Percentiles rank a stretch among this genome's conserved stretches.
phyloP scores from a whole-genome alignment of 257 asterid species.

The Euphrasia confusa region DNA sequence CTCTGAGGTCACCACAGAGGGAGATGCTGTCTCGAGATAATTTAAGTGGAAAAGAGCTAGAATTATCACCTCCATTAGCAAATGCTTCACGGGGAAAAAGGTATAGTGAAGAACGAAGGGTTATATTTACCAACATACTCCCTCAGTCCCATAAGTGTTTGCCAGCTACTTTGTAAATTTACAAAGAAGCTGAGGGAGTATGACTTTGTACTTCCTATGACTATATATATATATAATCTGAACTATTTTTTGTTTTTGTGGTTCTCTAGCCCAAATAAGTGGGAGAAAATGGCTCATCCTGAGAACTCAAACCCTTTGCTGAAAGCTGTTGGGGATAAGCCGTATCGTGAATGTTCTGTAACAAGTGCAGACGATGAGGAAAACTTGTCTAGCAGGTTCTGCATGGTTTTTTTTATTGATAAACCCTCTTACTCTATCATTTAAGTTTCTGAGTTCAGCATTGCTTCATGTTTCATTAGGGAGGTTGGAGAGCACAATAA shows the following conservation, averaged over 20 bases:
- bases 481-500: slow-evolving; percentile 32
- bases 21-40: slow-evolving; percentile 39
- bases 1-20: slow-evolving; percentile 63
- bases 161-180: no score
- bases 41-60: slow-evolving; percentile 34
- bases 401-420: slow-evolving; percentile 7
- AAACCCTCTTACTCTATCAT: slow-evolving; percentile 17
- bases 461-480: slow-evolving; percentile 33
- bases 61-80: slow-evolving; percentile 41
- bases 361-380: slow-evolving; percentile 36
- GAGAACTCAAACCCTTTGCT: slow-evolving; percentile 36
- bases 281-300: slow-evolving; percentile 33
- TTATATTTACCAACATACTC: not conserved
- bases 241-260: slow-evolving; percentile 28
- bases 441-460: slow-evolving; percentile 20
- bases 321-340: slow-evolving; percentile 34
- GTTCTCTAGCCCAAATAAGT: slow-evolving; percentile 44
- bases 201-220: slow-evolving; percentile 21
- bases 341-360: slow-evolving; percentile 42
- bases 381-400: slow-evolving; percentile 39
- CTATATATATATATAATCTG: slow-evolving; percentile 11
- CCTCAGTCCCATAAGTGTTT: no score
- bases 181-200: no score
- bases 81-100: slow-evolving; percentile 44
- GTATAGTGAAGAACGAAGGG: slow-evolving; percentile 49